Evolutionary conservation across 345 rosid species (phyloP), one percentile per base, ranked within the genome.

Genomic region (Garcia nutans): DNA sequence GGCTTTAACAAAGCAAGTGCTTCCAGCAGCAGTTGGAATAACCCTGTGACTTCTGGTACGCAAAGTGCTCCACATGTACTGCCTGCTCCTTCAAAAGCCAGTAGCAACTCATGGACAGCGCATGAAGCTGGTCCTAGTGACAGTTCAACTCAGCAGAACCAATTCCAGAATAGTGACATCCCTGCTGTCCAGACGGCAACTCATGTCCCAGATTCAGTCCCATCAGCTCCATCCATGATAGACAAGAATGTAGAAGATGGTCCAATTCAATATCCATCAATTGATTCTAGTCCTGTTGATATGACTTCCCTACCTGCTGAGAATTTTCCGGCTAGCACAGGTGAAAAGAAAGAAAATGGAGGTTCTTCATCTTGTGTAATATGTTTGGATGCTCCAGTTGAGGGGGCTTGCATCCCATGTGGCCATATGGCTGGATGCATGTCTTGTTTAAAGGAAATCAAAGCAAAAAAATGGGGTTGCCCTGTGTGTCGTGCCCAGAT

Each of bases 351-450:
- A 68, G 89, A 82, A 65, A 87, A 83, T 49, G 94, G 84, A 55
- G 80, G 71, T 54, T 65, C 76, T 44, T 84, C 93, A 42, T 76
- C 86, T 0, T 93, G 98, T 78, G 83, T 86, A 12, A 88, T 93
- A 76, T 93, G 99, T 85, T 83, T 93, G 77, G 99, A 96, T 79
- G 97, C 99, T 73, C 97, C 94, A 5, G 86, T 91, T 9, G 94
- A 96, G 79, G 99, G 94, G 3, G 99, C 91, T 19, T 96, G 98
- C 62, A 87, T 93, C n/a, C 99, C 99, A 6, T 96, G 99, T 71
- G 99, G 99, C 58, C 99, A 96, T 82, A 94, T 93, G 78, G 97
- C 92, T 0, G 99, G 99, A 33, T 96, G 99, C 69, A 89, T 96
- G 92, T 84, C 98, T 70, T 96, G 98, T 83, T 77, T 96, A 81